Base-by-base conservation (phyloP, 1,139 yeast genomes). In the Meyerozyma athensensis region DNA sequence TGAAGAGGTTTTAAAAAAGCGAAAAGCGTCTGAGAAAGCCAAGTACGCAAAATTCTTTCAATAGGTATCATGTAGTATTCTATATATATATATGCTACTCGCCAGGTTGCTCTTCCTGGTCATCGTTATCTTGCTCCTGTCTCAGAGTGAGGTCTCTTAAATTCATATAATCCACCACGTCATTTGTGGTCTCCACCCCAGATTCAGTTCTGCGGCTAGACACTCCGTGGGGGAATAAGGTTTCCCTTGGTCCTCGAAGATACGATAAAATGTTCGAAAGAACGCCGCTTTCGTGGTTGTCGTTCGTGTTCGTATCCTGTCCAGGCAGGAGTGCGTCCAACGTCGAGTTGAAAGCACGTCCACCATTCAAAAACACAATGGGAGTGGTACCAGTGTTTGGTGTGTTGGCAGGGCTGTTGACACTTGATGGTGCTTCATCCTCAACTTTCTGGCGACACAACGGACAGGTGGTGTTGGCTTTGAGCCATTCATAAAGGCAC, bases 401-500 rank as follows among this genome's bases (percentile, higher is more conserved):
- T 18, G 50, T 40, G 13, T 47, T 38, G n/a, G 48, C 39, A 18
- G 51, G 43, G 22, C 47, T 37, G n/a, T 58, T 59, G 20, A 53
- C 28, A 4, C 46, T 31, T 10, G 36, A 24, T 12, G 36, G 35
- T 4, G 37, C 38, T 2, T 39, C 32, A 4, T 43, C 49, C 4
- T 33, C 74, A 19, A 84, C 75, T 2, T 73, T 65, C 19, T 63
- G 63, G 42, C 96, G 75, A 53, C 97, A 87, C 39, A 86, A 63
- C 0, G 97, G 97, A 56, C 97, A 87, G 1, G 86, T 77, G 23
- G 77, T 68, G 41, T 82, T 77, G 34, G 70, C 65, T 42, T 71
- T 69, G 37, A 87, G 73, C 97, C 97, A 87, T 47, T 81, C 83
- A 43, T 66, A 71, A 30, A 86, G 63, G 61, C 97, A 87, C 19